Evolutionary conservation across 2,329 filamentous ascomycete species (phyloP).

Genomic region (Aspergillus pseudoglaucus): DNA sequence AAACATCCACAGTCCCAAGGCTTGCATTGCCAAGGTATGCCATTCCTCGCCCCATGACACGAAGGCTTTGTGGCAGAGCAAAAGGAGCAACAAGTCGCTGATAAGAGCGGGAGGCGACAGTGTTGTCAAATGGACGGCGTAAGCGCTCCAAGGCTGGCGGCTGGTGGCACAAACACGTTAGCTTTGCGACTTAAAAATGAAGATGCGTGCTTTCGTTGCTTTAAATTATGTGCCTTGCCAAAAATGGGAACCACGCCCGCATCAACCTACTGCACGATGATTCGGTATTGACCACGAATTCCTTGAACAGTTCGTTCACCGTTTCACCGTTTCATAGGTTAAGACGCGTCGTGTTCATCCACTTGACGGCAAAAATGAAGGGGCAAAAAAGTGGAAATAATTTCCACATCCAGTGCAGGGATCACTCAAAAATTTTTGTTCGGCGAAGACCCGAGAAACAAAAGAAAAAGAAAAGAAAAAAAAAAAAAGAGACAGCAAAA

Average conservation of each 20-base stretch:
- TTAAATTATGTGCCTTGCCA: constrained; percentile 10
- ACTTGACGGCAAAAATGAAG: neutral
- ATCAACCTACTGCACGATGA: neutral
- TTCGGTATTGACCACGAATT: constrained; percentile 12
- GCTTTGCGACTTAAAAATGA: constrained; percentile 15
- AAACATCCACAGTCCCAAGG: constrained; percentile 68
- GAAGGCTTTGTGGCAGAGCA: constrained; percentile 63
- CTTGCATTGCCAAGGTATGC: constrained; percentile 52
- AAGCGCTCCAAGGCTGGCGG: constrained; percentile 87
- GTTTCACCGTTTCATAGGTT: neutral
- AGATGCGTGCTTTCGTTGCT: constrained; percentile 5
- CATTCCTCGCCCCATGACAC: constrained; percentile 51
- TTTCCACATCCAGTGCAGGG: neutral
- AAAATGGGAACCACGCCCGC: constrained; percentile 4
- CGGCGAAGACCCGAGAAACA: neutral
- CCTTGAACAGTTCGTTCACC: constrained; percentile 3
- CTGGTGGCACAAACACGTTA: constrained; percentile 43
- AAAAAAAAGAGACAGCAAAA: constrained; percentile 8
- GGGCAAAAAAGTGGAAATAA: neutral
- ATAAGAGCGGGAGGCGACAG: constrained; percentile 81
- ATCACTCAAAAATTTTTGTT: neutral
- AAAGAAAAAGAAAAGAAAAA: neutral
- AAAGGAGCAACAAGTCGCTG: constrained; percentile 67
- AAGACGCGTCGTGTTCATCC: neutral
- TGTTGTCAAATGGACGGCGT: constrained; percentile 86